These are phyloP conservation scores for Cadophora luteo-olivacea DNA, from an alignment of 2,329 filamentous ascomycete species.

Conservation along the genomic window DNA sequence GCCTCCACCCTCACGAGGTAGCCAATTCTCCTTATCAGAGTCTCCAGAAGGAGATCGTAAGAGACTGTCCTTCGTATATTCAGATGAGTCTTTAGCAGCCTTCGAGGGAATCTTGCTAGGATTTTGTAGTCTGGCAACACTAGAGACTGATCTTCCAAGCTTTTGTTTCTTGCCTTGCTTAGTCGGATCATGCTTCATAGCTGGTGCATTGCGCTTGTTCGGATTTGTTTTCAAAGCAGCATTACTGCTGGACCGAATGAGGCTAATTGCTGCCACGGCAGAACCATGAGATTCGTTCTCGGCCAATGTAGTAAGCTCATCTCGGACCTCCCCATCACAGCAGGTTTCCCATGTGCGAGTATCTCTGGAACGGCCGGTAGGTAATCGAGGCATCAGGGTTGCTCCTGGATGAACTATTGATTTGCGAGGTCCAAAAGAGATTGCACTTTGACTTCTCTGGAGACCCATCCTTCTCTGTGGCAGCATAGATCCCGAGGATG, in stretches of 20 bases:
- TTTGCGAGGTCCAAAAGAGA: conserved; percentile 63
- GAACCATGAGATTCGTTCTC: conserved; percentile 82
- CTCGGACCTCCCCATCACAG: conserved; percentile 80
- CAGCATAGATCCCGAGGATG: conserved; percentile 52
- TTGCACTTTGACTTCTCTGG: conserved; percentile 74
- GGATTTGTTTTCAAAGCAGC: conserved; percentile 58
- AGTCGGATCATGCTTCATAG: conserved; percentile 44
- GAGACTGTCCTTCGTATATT: conserved; percentile 46
- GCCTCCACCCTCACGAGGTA: conserved; percentile 57
- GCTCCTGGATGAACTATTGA: conserved; percentile 52
- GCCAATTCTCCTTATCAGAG: conserved; percentile 96
- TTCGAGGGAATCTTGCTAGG: conserved; percentile 39
- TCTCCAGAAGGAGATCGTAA: conserved; percentile 66
- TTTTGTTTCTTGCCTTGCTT: conserved; percentile 64
- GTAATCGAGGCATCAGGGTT: conserved; percentile 56
- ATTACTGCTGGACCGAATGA: conserved; percentile 75
- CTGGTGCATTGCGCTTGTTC: conserved; percentile 67
- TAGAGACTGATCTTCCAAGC: conserved; percentile 66
- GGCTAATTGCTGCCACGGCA: conserved; percentile 79
- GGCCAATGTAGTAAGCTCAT: conserved; percentile 80
- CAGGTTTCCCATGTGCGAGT: conserved; percentile 85
- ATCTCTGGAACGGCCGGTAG: conserved; percentile 80
- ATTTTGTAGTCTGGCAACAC: conserved; percentile 65
- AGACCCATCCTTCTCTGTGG: conserved; percentile 55
- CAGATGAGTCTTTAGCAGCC: conserved; percentile 33